phyloP scores from a whole-genome alignment of 352 stramenopile species.

The Pythium scleroteichum region DNA sequence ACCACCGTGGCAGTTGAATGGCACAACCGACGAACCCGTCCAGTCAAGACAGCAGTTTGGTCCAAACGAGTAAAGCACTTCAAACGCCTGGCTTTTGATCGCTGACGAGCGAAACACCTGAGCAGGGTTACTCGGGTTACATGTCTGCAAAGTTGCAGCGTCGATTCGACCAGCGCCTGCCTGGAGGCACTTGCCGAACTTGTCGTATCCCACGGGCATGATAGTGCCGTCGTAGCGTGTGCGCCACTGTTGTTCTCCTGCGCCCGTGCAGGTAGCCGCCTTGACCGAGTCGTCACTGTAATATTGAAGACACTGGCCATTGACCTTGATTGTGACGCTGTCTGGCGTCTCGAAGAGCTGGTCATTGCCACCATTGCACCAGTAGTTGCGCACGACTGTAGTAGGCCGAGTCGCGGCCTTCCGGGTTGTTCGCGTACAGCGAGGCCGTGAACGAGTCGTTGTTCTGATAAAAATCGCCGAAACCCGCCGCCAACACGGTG shows the following conservation, averaged over 20 bases:
- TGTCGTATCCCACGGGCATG: conserved; percentile 1
- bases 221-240: neutral
- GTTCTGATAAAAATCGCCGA: conserved; percentile 34
- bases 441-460: conserved; percentile 41
- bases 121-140: neutral
- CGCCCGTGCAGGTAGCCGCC: neutral
- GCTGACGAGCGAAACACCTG: conserved; percentile 5
- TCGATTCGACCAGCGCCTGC: neutral
- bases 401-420: conserved; percentile 43
- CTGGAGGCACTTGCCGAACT: conserved; percentile 13
- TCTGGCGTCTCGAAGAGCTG: conserved; percentile 10
- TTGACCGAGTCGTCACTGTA: neutral
- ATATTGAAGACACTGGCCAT: conserved; percentile 11
- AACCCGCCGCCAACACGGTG: conserved; percentile 48
- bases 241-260: conserved; percentile 4
- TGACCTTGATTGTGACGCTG: neutral
- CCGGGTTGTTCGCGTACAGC: conserved; percentile 73
- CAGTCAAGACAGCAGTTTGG: conserved; percentile 1
- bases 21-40: neutral
- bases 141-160: neutral
- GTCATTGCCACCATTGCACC: neutral
- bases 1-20: neutral
- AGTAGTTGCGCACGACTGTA: neutral
- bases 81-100: neutral
- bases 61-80: neutral